Evolutionary conservation across 441 rosid genomes (phyloP).

Genomic region (Erodium moschatum): DNA sequence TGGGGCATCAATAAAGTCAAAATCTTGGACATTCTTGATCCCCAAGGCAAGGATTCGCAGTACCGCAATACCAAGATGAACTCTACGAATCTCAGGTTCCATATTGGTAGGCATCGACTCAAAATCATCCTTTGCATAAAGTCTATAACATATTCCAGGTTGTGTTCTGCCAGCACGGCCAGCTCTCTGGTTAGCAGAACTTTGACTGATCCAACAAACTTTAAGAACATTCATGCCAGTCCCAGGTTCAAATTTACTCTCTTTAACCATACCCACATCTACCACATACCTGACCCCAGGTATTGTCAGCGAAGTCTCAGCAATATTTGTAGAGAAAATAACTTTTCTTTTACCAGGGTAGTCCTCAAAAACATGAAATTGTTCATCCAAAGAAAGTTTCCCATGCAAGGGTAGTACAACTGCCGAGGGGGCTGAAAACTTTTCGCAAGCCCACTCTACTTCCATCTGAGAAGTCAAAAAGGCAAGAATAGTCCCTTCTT

Average conservation of each 20-base stretch:
- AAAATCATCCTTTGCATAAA: slow-evolving; percentile 46
- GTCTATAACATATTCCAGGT: slow-evolving; percentile 76
- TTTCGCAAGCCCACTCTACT: slow-evolving; percentile 90
- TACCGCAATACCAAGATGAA: slow-evolving; percentile 83
- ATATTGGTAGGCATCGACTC: slow-evolving; percentile 50
- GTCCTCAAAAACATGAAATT: slow-evolving; percentile 40
- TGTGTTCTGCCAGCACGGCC: slow-evolving; percentile 97
- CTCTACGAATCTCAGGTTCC: slow-evolving; percentile 83
- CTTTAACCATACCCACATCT: too few species aligned
- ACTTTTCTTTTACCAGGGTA: too few species aligned
- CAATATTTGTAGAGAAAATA: too few species aligned
- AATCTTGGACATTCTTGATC: slow-evolving; percentile 38
- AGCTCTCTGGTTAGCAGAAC: slow-evolving; percentile 86
- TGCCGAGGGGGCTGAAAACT: slow-evolving; percentile 51
- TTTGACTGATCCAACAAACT: slow-evolving; percentile 61
- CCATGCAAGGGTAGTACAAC: slow-evolving; percentile 74
- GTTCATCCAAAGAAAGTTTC: slow-evolving; percentile 65
- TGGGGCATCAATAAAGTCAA: slow-evolving; percentile 87
- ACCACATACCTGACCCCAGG: too few species aligned
- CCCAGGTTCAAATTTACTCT: slow-evolving; percentile 16
- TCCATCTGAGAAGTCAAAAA: slow-evolving; percentile 84
- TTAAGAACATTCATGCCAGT: slow-evolving; percentile 73
- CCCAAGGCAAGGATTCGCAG: slow-evolving; percentile 76
- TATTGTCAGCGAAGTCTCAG: too few species aligned
- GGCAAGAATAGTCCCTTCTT: slow-evolving; percentile 74